Percentiles rank a stretch among this genome's conserved stretches.
Evolutionary conservation across 345 rosid genomes (phyloP).

Genomic region (Pelargonium nanum): DNA sequence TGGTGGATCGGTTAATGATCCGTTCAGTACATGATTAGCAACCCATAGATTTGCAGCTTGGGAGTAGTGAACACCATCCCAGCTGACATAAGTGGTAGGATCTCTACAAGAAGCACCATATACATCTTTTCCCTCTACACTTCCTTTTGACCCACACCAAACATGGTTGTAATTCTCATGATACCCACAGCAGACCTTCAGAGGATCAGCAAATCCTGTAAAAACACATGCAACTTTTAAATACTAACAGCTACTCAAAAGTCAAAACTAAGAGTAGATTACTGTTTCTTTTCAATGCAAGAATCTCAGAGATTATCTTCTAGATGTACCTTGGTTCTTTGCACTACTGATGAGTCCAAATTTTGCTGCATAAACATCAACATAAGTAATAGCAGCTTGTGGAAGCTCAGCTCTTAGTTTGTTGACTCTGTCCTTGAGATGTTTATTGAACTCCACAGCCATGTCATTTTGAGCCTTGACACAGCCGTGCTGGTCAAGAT

Average conservation of each 20-base stretch:
- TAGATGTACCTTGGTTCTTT: constrained; percentile 54
- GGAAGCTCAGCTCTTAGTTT: constrained; percentile 51
- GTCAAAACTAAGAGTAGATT: too few relatives aligned
- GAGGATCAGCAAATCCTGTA: constrained; percentile 41
- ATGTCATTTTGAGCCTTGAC: constrained; percentile 67
- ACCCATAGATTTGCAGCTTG: constrained; percentile 62
- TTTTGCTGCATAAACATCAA: constrained; percentile 70
- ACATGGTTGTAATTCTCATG: constrained; percentile 43
- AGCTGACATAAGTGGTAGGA: background rate
- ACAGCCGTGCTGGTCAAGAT: constrained; percentile 61
- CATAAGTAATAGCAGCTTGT: constrained; percentile 59
- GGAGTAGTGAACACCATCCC: background rate
- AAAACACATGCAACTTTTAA: background rate
- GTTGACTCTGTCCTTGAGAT: constrained; percentile 49
- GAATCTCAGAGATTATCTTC: background rate
- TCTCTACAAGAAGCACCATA: background rate
- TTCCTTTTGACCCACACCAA: constrained; percentile 32
- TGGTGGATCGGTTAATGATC: constrained; percentile 53
- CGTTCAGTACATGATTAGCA: constrained; percentile 46
- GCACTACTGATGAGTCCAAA: constrained; percentile 60
- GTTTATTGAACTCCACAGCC: constrained; percentile 62
- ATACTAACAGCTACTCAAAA: too few relatives aligned
- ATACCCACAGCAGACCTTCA: constrained; percentile 52
- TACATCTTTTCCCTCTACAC: background rate
- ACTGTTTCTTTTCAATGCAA: background rate